Conservation (phyloP, 1,284 basidiomycete species). For the Athelia sp. region DNA sequence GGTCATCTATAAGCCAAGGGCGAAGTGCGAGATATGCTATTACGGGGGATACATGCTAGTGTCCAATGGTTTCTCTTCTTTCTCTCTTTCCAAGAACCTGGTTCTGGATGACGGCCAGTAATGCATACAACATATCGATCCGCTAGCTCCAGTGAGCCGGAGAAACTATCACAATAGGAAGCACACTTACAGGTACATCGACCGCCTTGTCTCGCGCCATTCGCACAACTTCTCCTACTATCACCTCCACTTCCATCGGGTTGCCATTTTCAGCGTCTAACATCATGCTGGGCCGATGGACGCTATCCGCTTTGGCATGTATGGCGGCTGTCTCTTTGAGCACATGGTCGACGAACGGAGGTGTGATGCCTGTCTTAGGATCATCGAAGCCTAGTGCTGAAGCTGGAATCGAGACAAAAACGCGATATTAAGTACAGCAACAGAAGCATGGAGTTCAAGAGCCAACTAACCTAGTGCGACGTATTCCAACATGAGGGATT, state of each 20-base stretch:
- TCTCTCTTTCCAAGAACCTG: too few species aligned
- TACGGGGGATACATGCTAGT: too few species aligned
- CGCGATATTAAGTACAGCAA: not conserved
- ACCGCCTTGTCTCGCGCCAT: conserved; percentile 24
- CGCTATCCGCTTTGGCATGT: conserved; percentile 23
- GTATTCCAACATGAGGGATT: conserved; percentile 25
- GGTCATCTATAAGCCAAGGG: too few species aligned
- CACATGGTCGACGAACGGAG: conserved; percentile 20
- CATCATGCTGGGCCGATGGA: conserved; percentile 18
- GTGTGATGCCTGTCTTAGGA: conserved; percentile 20
- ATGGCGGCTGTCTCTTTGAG: conserved; percentile 24
- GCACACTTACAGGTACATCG: conserved; percentile 27
- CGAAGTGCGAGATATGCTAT: too few species aligned
- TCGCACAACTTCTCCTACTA: conserved; percentile 35
- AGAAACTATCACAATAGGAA: too few species aligned
- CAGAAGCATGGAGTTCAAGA: too few species aligned
- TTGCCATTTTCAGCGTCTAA: conserved; percentile 30
- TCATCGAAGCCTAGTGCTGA: conserved; percentile 23
- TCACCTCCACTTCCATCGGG: conserved; percentile 41
- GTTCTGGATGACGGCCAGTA: too few species aligned
- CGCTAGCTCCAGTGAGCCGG: too few species aligned
- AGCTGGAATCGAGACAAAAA: too few species aligned
- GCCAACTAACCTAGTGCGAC: conserved; percentile 15
- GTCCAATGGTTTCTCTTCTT: too few species aligned
- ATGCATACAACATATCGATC: too few species aligned